These are phyloP conservation scores for Candida tunisiensis DNA, from an alignment of 1,139 yeast species.

Conservation along the genomic window DNA sequence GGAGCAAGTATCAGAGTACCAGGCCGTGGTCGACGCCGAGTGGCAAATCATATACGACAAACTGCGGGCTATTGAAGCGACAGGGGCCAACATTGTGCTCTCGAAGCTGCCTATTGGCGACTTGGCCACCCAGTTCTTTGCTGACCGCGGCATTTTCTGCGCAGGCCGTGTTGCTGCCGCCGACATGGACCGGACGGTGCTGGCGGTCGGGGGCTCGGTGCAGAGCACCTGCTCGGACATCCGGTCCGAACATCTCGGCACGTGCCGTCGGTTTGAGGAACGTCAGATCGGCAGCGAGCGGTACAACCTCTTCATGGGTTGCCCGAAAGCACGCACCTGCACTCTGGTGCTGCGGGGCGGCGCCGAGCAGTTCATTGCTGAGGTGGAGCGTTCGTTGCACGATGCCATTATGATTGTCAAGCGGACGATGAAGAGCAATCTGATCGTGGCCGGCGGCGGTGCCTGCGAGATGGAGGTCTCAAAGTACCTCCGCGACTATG, in stretches of 20 bases:
- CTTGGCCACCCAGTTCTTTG: constrained; percentile 93
- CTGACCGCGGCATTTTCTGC: constrained; percentile 90
- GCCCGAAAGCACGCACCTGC: constrained; percentile 87
- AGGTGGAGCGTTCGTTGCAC: constrained; percentile 91
- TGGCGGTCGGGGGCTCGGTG: constrained; percentile 86
- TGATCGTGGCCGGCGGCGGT: constrained; percentile 97
- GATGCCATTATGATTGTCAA: constrained; percentile 98
- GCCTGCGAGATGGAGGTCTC: constrained; percentile 98
- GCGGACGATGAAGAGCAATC: constrained; percentile 75
- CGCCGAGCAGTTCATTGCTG: constrained; percentile 96
- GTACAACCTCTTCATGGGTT: constrained; percentile 81
- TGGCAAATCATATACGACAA: constrained; percentile 88
- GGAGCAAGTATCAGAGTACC: constrained; percentile 85
- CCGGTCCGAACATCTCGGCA: constrained; percentile 55
- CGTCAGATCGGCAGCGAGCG: constrained; percentile 92
- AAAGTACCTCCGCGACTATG: constrained; percentile 68
- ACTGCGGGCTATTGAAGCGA: constrained; percentile 59
- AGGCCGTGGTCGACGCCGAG: constrained; percentile 94
- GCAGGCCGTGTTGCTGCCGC: constrained; percentile 88
- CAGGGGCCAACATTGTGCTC: constrained; percentile 87
- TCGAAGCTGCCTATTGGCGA: constrained; percentile 97
- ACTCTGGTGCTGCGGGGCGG: constrained; percentile 92
- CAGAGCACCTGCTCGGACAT: constrained; percentile 86
- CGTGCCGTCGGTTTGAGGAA: constrained; percentile 79
- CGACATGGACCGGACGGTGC: constrained; percentile 82